Percentiles rank a stretch among this genome's conserved stretches.
phyloP scores from a whole-genome alignment of 208 protist genomes.

The Trypanosoma brucei region DNA sequence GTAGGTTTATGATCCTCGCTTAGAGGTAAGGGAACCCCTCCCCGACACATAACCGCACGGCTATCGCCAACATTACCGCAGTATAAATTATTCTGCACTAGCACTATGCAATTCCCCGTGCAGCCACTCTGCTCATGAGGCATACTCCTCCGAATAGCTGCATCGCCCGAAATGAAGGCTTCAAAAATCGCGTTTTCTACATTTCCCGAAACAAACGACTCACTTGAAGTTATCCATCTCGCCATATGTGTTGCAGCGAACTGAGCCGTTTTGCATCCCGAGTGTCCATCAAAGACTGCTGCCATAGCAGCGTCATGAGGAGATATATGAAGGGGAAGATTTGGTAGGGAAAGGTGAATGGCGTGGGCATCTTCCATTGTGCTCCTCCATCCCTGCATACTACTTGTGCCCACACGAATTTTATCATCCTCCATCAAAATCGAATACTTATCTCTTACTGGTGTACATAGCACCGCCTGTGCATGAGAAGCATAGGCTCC shows the following conservation, averaged over 20 bases:
- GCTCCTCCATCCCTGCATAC: conserved; percentile 89
- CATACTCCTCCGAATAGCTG: conserved; percentile 60
- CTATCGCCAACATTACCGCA: conserved; percentile 94
- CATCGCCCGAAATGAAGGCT: conserved; percentile 69
- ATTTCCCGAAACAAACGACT: conserved; percentile 50
- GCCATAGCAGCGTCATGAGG: conserved; percentile 78
- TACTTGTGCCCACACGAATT: conserved; percentile 79
- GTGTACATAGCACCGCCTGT: conserved; percentile 67
- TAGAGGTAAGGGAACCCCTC: conserved; percentile 84
- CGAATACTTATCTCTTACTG: conserved; percentile 86
- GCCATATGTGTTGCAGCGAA: conserved; percentile 68
- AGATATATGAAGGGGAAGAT: conserved; percentile 49
- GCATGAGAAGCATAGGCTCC: conserved; percentile 55
- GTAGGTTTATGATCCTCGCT: conserved; percentile 94
- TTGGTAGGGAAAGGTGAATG: conserved; percentile 77
- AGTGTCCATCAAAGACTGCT: conserved; percentile 87
- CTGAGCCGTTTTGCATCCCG: conserved; percentile 78
- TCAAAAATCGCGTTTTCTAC: conserved; percentile 68
- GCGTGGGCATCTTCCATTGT: conserved; percentile 90
- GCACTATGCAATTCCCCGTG: conserved; percentile 75
- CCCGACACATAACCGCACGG: conserved; percentile 80
- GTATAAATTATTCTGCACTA: conserved; percentile 88
- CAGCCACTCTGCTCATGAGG: conserved; percentile 77
- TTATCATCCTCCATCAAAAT: conserved; percentile 91
- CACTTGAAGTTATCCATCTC: conserved; percentile 61